A percentile compares a stretch with the other conserved stretches of the same genome.
Conservation (phyloP, 768 basidiomycete species). For the Leccinum boreale region DNA sequence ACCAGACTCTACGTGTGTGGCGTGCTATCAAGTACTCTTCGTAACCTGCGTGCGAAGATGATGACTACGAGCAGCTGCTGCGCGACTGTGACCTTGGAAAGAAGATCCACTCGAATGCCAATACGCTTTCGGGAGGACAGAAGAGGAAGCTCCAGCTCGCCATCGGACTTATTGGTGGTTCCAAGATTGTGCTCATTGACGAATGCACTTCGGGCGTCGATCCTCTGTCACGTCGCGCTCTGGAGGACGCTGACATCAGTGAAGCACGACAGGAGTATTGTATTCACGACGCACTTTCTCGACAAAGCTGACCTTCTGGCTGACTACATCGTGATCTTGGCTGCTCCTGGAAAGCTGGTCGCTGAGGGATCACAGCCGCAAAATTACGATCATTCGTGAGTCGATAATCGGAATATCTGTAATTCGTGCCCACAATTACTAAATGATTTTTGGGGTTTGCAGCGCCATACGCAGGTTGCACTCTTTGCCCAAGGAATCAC, state of each 20-base stretch:
- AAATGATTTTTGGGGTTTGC: too few species aligned
- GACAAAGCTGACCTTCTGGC: constrained; percentile 79
- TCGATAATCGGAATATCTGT: too few species aligned
- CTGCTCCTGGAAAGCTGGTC: constrained; percentile 70
- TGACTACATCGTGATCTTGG: constrained; percentile 72
- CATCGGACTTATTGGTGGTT: constrained; percentile 73
- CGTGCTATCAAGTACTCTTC: constrained; percentile 64
- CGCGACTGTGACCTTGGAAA: constrained; percentile 69
- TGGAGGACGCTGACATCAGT: constrained; percentile 74
- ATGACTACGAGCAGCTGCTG: constrained; percentile 63
- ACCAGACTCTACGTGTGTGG: constrained; percentile 74
- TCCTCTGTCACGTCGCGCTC: constrained; percentile 72
- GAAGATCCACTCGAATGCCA: constrained; percentile 65
- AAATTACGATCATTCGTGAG: too few species aligned
- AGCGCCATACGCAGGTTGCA: too few species aligned
- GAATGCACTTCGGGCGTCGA: constrained; percentile 82
- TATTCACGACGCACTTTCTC: constrained; percentile 81
- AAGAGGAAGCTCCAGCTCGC: constrained; percentile 84
- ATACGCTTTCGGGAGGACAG: constrained; percentile 73
- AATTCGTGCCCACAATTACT: too few species aligned
- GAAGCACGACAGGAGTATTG: constrained; percentile 60
- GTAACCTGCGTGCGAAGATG: constrained; percentile 37
- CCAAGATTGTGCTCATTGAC: constrained; percentile 53
- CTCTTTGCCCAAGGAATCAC: neutral
- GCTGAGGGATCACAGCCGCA: constrained; percentile 51